Base-by-base conservation (phyloP, 805 yeast genomes). In the Teunomyces kruisii region DNA sequence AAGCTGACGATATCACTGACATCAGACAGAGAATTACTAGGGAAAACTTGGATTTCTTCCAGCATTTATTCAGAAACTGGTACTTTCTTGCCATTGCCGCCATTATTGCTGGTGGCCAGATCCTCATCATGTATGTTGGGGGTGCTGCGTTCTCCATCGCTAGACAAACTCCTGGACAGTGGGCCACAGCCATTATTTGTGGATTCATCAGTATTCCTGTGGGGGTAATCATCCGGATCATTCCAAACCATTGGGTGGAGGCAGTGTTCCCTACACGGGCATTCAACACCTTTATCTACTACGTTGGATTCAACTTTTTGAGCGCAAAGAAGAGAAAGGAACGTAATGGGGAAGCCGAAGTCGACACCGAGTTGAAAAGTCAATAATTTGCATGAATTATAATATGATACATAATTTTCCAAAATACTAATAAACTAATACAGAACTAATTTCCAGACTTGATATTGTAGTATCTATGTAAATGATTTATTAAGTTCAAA, bases 91-190 rank as follows among this genome's bases (percentile, higher is more conserved):
- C 64, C 5, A 91, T 94, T 55, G 81, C 86, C 16, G 56, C 64
- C 2, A 72, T 94, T 39, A 90, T 94, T 64, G 94, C 84, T 26
- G 91, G 86, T 4, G 80, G 83, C 67, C 99, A 94, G 70, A 72
- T 90, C 3, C 65, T 92, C 43, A 92, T 94, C 56, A 94, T 94
- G 98, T 87, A 83, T 67, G 92, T 88, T 51, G 99, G 99, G 44
- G 99, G 99, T 45, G 87, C 92, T 33, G 97, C 99, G 0, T 94
- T 94, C 67, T 81, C 91, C 6, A 76, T 91, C 52, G 80, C 80
- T 2, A 76, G 84, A 50, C 95, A 87, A 66, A 85, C 96, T 0
- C 86, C 86, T 6, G 81, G 81, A 1, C 82, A 84, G 86, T 95
- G 99, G 99, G 94, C 79, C 1, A 82, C 89, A 2, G 94, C 98